Evolutionary conservation across 371 early-diverging fungal species (phyloP), one percentile per base, ranked within the genome.

Genomic region (Pancytospora philotis): DNA sequence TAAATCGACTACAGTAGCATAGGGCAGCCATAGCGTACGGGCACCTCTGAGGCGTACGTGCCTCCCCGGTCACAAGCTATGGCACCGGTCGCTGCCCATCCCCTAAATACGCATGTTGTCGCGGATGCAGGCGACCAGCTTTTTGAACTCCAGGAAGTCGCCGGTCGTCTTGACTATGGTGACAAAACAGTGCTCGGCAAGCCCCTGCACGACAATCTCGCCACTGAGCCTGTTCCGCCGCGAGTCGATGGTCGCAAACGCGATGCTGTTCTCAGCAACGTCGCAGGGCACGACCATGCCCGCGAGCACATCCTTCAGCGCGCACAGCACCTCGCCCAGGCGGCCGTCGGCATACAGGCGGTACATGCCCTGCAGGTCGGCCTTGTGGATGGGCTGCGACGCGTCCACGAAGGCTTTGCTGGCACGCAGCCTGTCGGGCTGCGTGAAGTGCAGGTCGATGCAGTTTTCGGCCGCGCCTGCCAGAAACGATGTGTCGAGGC

Each of bases 121-220:
- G 45, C 27, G 27, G 6, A 53, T 8, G 30, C 30, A 59, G 22
- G 8, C 8, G 8, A 72, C 59, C 58, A 80, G 71, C 56, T 57
- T 76, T 62, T 76, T 77, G 69, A 80, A 80, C 55, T 80, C 81
- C 10, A 72, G 30, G 28, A 57, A 69, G 60, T 77, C 69, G 51
- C 81, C 81, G 62, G 61, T 68, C 1, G 62, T 59, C 36, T 72
- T 74, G 19, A 60, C 64, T 60, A 80, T 55, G 13, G 71, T 69
- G 1, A 79, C 58, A 39, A 68, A 68, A 50, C 50, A 39, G 31
- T 48, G 41, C 31, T 65, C 62, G 0, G 61, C 56, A 2, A 72
- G 38, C 22, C 63, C 66, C 36, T 61, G 71, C 31, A 70, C 27
- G 22, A 38, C 32, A 10, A 80, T 36, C 34, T 76, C 71, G 34